Evolutionary conservation across 371 early-diverging fungal genomes (phyloP), one percentile per base, ranked within the genome.

Genomic region (Actinomucor elegans): DNA sequence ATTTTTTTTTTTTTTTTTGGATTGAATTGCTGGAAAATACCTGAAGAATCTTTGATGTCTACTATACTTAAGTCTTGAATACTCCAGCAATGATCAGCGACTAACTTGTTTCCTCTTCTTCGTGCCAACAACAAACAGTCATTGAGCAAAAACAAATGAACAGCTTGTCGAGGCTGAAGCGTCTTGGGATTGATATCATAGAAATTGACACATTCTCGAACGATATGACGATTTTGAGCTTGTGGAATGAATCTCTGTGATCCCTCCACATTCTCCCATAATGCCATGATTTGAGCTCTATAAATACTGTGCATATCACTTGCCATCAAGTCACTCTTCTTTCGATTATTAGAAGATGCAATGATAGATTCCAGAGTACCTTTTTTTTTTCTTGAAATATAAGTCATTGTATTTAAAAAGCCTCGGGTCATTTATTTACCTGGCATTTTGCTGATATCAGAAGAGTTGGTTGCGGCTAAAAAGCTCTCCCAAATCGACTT

Each of bases 91-190:
- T 84, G 78, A 41, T 94, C 94, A 0, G 92, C 91, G 3, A 93
- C 83, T 52, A 94, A 68, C 47, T 84, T 78, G 31, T 86, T 81
- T 14, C 87, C 73, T 27, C 88, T 83, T 64, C 89, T 89, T 58
- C 89, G 91, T 0, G 90, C 90, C 18, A 94, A 66, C 36, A 97
- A 61, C 3, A 97, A 54, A 41, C 88, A 79, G 59, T 95, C 95
- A 55, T 81, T 92, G 47, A 95, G 62, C 26, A 97, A 66, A 33
- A 88, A 85, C 17, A 94, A 65, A 51, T 91, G 89, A 6, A 92
- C 90, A 1, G 76, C 70, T 36, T 92, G 92, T 42, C 88, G 80
- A 15, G 83, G 75, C 59, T 90, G 89, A 64, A 81, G 74, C 4
- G 86, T 87, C 29, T 84, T 65, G 8, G 91, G 86, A 54, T 91